Evolutionary conservation across 768 basidiomycete species (phyloP), one percentile per base, ranked within the genome.

Genomic region (Gloeostereum incarnatum): DNA sequence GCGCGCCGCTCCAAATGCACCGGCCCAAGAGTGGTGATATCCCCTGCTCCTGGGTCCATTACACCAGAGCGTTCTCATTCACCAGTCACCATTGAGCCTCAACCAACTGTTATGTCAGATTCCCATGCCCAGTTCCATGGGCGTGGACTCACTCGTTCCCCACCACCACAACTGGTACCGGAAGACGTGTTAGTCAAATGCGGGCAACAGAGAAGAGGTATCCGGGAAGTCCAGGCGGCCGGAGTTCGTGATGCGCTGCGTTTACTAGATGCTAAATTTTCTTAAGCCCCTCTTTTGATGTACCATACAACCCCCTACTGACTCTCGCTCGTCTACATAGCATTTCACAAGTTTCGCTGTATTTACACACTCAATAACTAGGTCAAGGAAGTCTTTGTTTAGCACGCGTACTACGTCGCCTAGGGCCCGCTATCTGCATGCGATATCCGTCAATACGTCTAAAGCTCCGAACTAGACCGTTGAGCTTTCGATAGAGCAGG

Each of bases 1-100:
- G 80, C 86, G 6, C 83, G 87, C 39, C 70, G 82, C 36, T 80
- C 87, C 30, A 79, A 73, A 54, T 90, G 87, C 52, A 72, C 68
- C 1, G 85, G 85, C 13, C 81, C 87, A 11, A 68, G 68, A 26
- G 67, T 86, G 26, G 65, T 75, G 31, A 63, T 81, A 38, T 73
- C 75, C 7, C 63, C 68, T 9, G 68, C 70, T 11, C 66, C 62
- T 2, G 72, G 67, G 6, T 59, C 70, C 23, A 45, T 63, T 40
- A 68, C 69, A 1, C 71, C 71, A 7, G 76, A 77, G 52, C 59
- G n/a, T 19, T 17, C 30, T 24, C n/a, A n/a, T n/a, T n/a, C n/a
- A n/a, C n/a, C n/a, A n/a, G 37, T n/a, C 20, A 23, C 21, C 18
- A 17, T 26, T 40, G 59, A 53, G 48, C 54, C 55, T 38, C 58